Base-by-base conservation (phyloP, 257 asterid genomes). In the Gynochthodes officinalis region DNA sequence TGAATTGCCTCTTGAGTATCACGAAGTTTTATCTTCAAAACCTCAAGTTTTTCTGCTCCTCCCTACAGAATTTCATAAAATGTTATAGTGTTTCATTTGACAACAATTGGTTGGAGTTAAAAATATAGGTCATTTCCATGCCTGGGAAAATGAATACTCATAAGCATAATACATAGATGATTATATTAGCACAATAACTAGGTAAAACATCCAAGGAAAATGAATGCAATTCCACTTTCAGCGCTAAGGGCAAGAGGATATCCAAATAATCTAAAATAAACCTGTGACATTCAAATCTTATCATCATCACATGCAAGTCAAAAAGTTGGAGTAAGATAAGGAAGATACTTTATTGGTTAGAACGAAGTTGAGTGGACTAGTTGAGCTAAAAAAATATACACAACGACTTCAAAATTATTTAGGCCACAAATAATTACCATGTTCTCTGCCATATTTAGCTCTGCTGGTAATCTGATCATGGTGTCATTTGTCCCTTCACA, bases 341-440 rank as follows among this genome's bases (percentile, higher is more conserved):
- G 30, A 50, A 43, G n/a, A 53, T n/a, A 54, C 13, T 43, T 57
- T 42, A 35, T 18, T 57, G 58, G 74, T 68, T 10, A 58, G 33
- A 66, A 33, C 13, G 33, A 71, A 71, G 55, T 53, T 33, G 33
- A 72, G 71, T 65, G 75, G 71, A 70, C 58, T 50, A 21, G 77
- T 43, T 46, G 62, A 67, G 49, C 42, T 42, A 30, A 50, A 13
- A 23, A 49, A 37, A 62, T 50, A 33, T 43, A 15, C 16, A 10
- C n/a, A 67, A 33, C 61, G 32, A 32, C 16, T 35, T 28, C 57
- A 63, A 57, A 73, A 32, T 37, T 0, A 73, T 69, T 23, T 30
- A 50, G 42, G 62, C 77, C 80, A 64, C 64, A 72, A 14, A 66
- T 60, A 52, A 49, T 71, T 77, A 90, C 96, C 90, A 77, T 65